A percentile compares a stretch with the other conserved stretches of the same genome.
phyloP scores from a whole-genome alignment of 1,284 basidiomycete species.

The Ustilago trichophora region DNA sequence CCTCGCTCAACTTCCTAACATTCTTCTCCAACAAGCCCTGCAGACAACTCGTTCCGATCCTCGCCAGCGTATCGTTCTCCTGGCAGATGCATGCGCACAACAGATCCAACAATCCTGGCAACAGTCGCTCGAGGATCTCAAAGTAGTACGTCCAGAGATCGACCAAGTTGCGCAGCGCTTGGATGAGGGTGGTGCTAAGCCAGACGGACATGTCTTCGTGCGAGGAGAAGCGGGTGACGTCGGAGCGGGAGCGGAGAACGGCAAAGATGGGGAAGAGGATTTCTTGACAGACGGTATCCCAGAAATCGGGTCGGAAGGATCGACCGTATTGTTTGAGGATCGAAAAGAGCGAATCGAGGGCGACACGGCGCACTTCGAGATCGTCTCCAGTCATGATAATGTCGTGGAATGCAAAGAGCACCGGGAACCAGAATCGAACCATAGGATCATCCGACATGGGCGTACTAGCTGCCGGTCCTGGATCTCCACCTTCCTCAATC shows the following conservation, averaged over 20 bases:
- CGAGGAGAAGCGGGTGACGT: slow-evolving; percentile 89
- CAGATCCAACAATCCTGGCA: slow-evolving; percentile 90
- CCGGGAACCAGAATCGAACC: slow-evolving; percentile 86
- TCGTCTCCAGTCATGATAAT: slow-evolving; percentile 99
- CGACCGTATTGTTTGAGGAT: slow-evolving; percentile 90
- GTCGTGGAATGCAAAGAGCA: slow-evolving; percentile 96
- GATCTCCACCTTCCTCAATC: slow-evolving; percentile 45
- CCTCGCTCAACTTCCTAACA: slow-evolving; percentile 82
- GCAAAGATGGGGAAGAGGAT: slow-evolving; percentile 98
- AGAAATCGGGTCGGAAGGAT: slow-evolving; percentile 89
- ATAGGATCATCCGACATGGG: slow-evolving; percentile 58
- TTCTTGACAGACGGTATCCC: slow-evolving; percentile 97
- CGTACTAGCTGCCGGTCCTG: slow-evolving; percentile 47
- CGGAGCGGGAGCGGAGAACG: slow-evolving; percentile 82
- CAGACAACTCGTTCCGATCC: slow-evolving; percentile 96
- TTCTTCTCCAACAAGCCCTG: slow-evolving; percentile 96
- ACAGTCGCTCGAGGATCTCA: slow-evolving; percentile 84
- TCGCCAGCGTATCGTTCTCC: slow-evolving; percentile 85
- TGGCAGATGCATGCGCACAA: slow-evolving; percentile 98
- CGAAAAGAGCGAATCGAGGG: slow-evolving; percentile 92
- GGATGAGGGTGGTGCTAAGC: slow-evolving; percentile 99
- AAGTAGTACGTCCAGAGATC: slow-evolving; percentile 97
- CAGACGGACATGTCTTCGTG: slow-evolving; percentile 99
- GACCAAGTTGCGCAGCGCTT: slow-evolving; percentile 92
- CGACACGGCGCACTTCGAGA: slow-evolving; percentile 85